Evolutionary conservation across 306 rosid genomes (phyloP), one percentile per base, ranked within the genome.

Genomic region (Pterocarpus macrocarpus): DNA sequence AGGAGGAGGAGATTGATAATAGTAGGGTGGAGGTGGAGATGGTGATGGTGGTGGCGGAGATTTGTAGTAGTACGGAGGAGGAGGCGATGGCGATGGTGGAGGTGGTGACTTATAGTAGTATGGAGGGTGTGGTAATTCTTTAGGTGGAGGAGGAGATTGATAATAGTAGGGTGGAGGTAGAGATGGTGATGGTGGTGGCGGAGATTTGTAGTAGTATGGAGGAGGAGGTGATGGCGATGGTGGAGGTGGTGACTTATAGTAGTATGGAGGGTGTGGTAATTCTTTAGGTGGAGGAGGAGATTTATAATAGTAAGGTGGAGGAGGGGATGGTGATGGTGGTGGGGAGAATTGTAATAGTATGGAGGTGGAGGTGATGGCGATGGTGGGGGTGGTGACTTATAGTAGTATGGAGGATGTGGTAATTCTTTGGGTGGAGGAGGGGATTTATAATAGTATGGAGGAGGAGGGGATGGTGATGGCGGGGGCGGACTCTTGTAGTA

Each of bases 381-480:
- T 62, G 67, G 67, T 62, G 67, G 67, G 3, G 67, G 67, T 8
- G 67, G 67, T 33, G 41, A 41, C 4, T 39, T 32, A 3, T 74
- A 74, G 49, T 64, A 36, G 30, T 64, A 64, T 3, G 52, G 52
- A n/a, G n/a, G 82, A 1, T 0, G 28, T 1, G 69, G 63, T 1
- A 34, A 8, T 44, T 57, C 41, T 59, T 30, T 56, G 3, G 97
- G 92, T 5, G 97, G 95, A 0, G 97, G 94, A 0, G 80, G 85
- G 2, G 77, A 58, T 0, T 81, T 39, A 4, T 64, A 75, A 0
- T 73, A 64, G 64, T 80, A n/a, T 5, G 77, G 74, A 0, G 88
- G 90, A 7, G 69, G 70, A 3, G 67, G 59, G 5, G 57, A 22
- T 14, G 81, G 73, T 32, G 82, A 57, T 7, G 87, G 85, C 17